phyloP scores from a whole-genome alignment of 345 rosid species.

The Pugionium dolabratum region DNA sequence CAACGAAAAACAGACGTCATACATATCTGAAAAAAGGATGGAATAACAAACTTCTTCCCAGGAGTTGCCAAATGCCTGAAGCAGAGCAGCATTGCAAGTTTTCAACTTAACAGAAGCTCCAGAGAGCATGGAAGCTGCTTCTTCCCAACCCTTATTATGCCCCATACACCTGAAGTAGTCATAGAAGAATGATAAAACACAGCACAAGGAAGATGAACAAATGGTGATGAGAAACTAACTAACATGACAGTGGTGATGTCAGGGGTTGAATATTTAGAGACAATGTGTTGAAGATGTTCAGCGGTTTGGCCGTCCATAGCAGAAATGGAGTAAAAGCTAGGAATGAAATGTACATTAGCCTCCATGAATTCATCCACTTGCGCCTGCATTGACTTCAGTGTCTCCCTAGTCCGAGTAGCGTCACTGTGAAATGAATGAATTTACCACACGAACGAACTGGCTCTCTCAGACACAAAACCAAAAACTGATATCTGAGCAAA shows the following conservation, averaged over 20 bases:
- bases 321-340: slow-evolving; percentile 94
- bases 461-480: not conserved
- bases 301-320: slow-evolving; percentile 99
- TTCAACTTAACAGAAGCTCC: slow-evolving; percentile 77
- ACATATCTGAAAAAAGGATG: not conserved
- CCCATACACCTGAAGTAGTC: slow-evolving; percentile 81
- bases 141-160: slow-evolving; percentile 99
- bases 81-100: slow-evolving; percentile 98
- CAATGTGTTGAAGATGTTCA: slow-evolving; percentile 67
- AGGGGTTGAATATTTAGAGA: slow-evolving; percentile 67
- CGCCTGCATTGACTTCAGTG: slow-evolving; percentile 87
- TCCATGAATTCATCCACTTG: slow-evolving; percentile 62
- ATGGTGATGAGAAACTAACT: not conserved
- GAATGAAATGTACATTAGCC: slow-evolving; percentile 76
- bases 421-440: slow-evolving; percentile 52
- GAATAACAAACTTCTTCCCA: slow-evolving; percentile 77
- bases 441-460: not conserved
- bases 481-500: not conserved
- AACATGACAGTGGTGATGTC: slow-evolving; percentile 57
- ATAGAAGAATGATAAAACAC: not conserved
- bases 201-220: slow-evolving; percentile 10
- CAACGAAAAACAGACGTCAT: not conserved
- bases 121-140: slow-evolving; percentile 84
- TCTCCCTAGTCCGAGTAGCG: slow-evolving; percentile 75
- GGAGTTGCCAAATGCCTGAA: slow-evolving; percentile 80